A percentile compares a stretch with the other conserved stretches of the same genome.
These are phyloP conservation scores for Psidium friedrichsthalianum DNA, from an alignment of 345 rosid species.

Conservation along the genomic window DNA sequence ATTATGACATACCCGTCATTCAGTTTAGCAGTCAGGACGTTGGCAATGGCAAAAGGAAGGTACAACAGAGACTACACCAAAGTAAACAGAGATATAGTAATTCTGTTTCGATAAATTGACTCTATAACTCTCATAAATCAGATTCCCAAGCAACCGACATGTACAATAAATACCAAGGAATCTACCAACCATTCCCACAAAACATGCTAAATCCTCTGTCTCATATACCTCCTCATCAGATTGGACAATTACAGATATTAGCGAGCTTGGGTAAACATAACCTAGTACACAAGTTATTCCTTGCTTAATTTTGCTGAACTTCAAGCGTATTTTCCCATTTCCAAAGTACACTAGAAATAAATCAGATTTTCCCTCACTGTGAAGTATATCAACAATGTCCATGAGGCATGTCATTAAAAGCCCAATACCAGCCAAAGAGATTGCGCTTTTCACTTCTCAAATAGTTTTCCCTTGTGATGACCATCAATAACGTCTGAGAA, in stretches of 20 bases:
- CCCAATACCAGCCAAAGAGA: not conserved
- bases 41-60: conserved; percentile 95
- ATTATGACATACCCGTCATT: conserved; percentile 69
- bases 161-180: not conserved
- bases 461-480: not conserved
- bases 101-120: not conserved
- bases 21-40: conserved; percentile 79
- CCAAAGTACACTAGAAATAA: not conserved
- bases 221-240: not conserved
- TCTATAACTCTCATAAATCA: not conserved
- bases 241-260: not conserved
- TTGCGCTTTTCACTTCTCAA: not conserved
- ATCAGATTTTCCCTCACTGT: not conserved
- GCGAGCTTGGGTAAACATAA: not conserved
- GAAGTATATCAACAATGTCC: not conserved
- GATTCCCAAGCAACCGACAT: not conserved
- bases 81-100: not conserved
- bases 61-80: conserved; percentile 67
- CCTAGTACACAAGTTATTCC: not conserved
- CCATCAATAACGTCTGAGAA: not conserved
- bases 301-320: not conserved
- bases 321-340: not conserved
- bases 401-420: not conserved
- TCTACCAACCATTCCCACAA: not conserved
- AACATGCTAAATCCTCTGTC: not conserved